Base-by-base conservation (phyloP, 805 yeast genomes). In the Nakazawaea peltata region DNA sequence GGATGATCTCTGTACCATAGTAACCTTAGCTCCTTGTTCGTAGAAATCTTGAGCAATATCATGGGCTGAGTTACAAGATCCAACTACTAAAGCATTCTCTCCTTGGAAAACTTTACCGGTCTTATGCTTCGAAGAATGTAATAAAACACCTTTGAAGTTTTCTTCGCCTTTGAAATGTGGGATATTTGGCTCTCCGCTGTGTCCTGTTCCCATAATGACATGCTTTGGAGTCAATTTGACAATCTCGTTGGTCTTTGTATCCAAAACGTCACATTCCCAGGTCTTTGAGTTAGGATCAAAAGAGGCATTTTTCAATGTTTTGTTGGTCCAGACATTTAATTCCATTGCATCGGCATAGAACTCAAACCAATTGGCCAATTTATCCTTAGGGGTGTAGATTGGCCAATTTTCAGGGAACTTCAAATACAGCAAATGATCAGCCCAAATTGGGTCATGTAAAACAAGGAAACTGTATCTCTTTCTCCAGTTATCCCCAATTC, bases 401-500 rank as follows among this genome's bases (percentile, higher is more conserved):
- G 72, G 72, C 61, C 61, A 60, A 4, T 57, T 54, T 4, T 56
- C 56, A 25, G 69, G 69, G 41, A 58, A 59, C 28, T 54, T 48
- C 32, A 65, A 39, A 43, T 65, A 65, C 10, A 69, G 55, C 36
- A 66, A 45, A 42, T 62, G 63, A 43, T 61, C 65, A 40, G 58
- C 57, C 54, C 60, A 63, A 38, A 61, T 65, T 1, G 71, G 69
- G 44, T 66, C 72, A 44, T 66, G 72, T 19, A 66, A 46, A 5
- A 66, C 64, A 26, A 66, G 48, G 33, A 67, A 65, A 45, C 59
- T 60, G 45, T 66, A 66, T 27, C 72, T 49, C 37, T 53, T 51
- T 46, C 72, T 55, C 71, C 71, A 66, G 46, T 66, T 65, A 42
- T 66, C 71, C 40, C 72, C 71, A 33, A 65, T 51, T 22, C 54